These are phyloP conservation scores for Limnanthes douglasii DNA, from an alignment of 345 rosid genomes.

Conservation along the genomic window DNA sequence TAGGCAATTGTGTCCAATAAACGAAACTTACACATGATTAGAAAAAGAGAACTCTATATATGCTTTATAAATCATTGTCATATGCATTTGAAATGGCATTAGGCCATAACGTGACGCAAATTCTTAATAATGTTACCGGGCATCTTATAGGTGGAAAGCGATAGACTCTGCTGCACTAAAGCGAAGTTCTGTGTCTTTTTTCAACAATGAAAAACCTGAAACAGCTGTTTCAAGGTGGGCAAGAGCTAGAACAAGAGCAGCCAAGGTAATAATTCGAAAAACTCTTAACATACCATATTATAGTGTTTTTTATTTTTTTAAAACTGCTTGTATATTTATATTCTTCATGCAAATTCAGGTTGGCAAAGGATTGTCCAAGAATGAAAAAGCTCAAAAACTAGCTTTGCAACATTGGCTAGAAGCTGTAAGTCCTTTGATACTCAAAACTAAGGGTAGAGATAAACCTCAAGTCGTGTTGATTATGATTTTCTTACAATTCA, in stretches of 20 bases:
- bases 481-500: not conserved
- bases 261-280: constrained; percentile 31
- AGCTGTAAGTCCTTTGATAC: constrained; percentile 43
- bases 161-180: constrained; percentile 62
- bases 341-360: constrained; percentile 22
- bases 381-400: constrained; percentile 79
- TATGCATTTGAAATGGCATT: no score
- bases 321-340: not conserved
- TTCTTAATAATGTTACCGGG: not conserved
- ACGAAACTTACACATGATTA: not conserved
- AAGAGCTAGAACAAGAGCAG: constrained; percentile 86
- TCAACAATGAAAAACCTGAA: constrained; percentile 52
- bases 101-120: no score
- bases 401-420: constrained; percentile 95
- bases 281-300: not conserved
- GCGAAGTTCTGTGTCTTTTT: constrained; percentile 51
- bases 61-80: not conserved
- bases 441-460: not conserved
- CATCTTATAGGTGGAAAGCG: constrained; percentile 68
- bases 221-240: constrained; percentile 80
- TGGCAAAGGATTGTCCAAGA: constrained; percentile 77
- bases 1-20: no score
- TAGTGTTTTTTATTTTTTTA: constrained; percentile 1
- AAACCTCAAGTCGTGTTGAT: not conserved
- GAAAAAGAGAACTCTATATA: not conserved